These are phyloP conservation scores for Rhododendron kiyosumense DNA, from an alignment of 148 eudicot genomes.

Conservation along the genomic window DNA sequence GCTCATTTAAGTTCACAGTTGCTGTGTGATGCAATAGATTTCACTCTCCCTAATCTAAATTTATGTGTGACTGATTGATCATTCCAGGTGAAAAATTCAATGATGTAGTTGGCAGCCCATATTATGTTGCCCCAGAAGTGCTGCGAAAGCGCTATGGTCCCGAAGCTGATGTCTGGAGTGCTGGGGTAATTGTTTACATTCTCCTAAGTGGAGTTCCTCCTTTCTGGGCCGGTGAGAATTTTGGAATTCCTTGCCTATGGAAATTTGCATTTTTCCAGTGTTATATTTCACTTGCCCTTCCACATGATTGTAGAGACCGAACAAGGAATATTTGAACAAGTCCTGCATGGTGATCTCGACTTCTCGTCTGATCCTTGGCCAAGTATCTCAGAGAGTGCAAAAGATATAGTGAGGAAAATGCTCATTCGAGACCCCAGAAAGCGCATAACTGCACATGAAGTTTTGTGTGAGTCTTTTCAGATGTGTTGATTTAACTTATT, in stretches of 20 bases:
- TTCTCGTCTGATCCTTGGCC: slow-evolving; percentile 92
- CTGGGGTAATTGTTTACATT: slow-evolving; percentile 78
- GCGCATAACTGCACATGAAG: slow-evolving; percentile 81
- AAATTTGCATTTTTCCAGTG: neutral
- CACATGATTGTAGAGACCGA: slow-evolving; percentile 47
- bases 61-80: neutral
- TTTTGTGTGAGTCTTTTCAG: slow-evolving; percentile 55
- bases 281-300: neutral
- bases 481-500: neutral
- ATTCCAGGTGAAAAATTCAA: slow-evolving; percentile 60
- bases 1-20: neutral
- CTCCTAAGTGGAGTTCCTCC: slow-evolving; percentile 85
- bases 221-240: slow-evolving; percentile 84
- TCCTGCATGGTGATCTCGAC: slow-evolving; percentile 82
- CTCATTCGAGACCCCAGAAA: slow-evolving; percentile 73
- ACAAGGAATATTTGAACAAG: slow-evolving; percentile 88
- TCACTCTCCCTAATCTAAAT: neutral
- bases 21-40: neutral
- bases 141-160: slow-evolving; percentile 71
- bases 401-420: slow-evolving; percentile 85
- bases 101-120: slow-evolving; percentile 96
- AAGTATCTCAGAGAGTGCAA: slow-evolving; percentile 73
- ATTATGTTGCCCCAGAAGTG: slow-evolving; percentile 90
- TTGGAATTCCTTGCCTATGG: neutral
- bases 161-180: slow-evolving; percentile 94